Evolutionary conservation across 1,139 yeast species (phyloP), one percentile per base, ranked within the genome.

Genomic region (Pichia sp.): DNA sequence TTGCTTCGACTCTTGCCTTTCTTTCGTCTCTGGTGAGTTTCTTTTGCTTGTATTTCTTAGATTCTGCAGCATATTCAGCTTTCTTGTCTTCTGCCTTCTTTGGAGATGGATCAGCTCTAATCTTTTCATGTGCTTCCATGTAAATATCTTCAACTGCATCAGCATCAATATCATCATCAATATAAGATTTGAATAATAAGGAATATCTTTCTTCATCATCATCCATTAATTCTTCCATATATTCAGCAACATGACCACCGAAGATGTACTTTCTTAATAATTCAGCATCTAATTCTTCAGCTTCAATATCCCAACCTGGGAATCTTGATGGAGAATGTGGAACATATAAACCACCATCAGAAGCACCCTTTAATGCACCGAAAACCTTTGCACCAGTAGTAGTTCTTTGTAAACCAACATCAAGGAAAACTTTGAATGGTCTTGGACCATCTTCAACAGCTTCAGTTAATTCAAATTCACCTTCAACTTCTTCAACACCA

Each of bases 291-390:
- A 94, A 84, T 78, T 92, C 98, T 79, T 90, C 96, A 67, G 86
- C 72, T 81, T 92, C 99, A 69, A 90, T 86, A 78, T 92, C 99
- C 95, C 92, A 92, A 79, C 98, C 99, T 76, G 99, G 99, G 96
- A 90, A 92, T 86, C 98, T 90, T 84, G 90, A 90, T 71, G 96
- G 86, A 66, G 96, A 88, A 90, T 92, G 99, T 65, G 99, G 99
- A 72, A 92, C 81, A 90, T 86, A 88, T 70, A 92, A 81, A 69
- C 99, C 99, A 86, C 98, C 99, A 74, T 92, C 99, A 59, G 97
- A 90, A 71, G 98, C 98, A 86, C 99, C 99, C 86, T 92, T 92
- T 73, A 94, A 81, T 71, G 90, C 97, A 86, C 97, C 99, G 69
- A 92, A 92, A 73, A 92, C 82, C 78, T 96, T 88, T 72, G 97